Base-by-base conservation (phyloP, 306 rosid genomes). In the Neltuma alba region DNA sequence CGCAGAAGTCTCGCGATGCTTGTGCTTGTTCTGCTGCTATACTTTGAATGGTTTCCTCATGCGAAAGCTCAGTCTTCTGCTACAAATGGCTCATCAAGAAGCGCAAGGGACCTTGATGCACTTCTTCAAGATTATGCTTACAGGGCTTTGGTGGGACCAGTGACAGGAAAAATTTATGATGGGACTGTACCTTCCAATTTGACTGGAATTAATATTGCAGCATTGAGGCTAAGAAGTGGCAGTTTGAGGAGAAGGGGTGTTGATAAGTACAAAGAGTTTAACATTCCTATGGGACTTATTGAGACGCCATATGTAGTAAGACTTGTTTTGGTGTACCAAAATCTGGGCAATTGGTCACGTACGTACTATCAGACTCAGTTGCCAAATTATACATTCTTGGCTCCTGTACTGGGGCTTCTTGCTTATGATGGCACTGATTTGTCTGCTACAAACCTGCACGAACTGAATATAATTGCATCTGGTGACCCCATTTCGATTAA, bases 311-410 rank as follows among this genome's bases (percentile, higher is more conserved):
- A 90, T 83, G 99, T 86, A 14, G 65, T 85, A 87, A 95, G 99
- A 81, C 86, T 95, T 80, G 91, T 93, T 85, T 86, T 95, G 67
- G 94, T 96, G 85, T 96, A 96, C 89, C 99, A 93, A 81, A 89
- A 91, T 82, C 71, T 96, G 71, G 96, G 92, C 25, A 85, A 85
- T 71, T 82, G 81, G 91, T 93, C 98, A 15, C n/a, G 7, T 25
- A 52, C 5, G 71, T 96, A 85, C 75, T 96, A 91, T 76, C 85
- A 88, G 0, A 80, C 89, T 78, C 86, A 87, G 0, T 81, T 96
- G 81, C 78, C 84, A n/a, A 88, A 92, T 48, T 85, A 91, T 79
- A 86, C 90, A 37, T 88, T 85, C 83, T 87, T 93, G 73, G 83
- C 99, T 61, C 98, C 99, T 16, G 89, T 96, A 18, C 72, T 93